A percentile compares a stretch with the other conserved stretches of the same genome.
Evolutionary conservation across 179 eudicot genomes (phyloP).

Genomic region (Spergularia azorica): DNA sequence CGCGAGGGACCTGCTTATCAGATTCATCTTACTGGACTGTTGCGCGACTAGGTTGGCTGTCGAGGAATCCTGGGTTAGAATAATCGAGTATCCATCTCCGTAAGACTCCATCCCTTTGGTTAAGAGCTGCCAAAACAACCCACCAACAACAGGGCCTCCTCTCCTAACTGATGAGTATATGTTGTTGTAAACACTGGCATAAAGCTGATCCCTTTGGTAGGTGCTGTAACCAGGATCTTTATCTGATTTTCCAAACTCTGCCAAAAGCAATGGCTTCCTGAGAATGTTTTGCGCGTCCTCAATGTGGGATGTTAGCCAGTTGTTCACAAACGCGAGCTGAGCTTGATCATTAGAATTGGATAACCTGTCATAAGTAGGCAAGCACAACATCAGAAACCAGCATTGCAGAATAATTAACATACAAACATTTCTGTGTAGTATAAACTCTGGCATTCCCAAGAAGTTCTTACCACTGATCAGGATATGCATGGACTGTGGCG

Average conservation of each 20-base stretch:
- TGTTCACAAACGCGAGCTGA: conserved; percentile 60
- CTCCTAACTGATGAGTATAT: conserved; percentile 66
- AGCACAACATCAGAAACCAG: background rate
- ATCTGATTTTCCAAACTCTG: conserved; percentile 83
- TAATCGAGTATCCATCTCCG: conserved; percentile 67
- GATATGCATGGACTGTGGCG: conserved; percentile 78
- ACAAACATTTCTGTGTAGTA: too few relatives aligned
- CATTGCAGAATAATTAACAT: too few relatives aligned
- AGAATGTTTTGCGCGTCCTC: conserved; percentile 52
- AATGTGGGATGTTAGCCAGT: conserved; percentile 75
- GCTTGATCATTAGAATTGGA: conserved; percentile 45
- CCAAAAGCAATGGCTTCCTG: conserved; percentile 63
- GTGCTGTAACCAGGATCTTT: conserved; percentile 64
- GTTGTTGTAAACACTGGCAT: conserved; percentile 47
- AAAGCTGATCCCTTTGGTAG: conserved; percentile 53
- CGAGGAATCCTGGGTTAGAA: conserved; percentile 54
- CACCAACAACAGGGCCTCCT: conserved; percentile 80
- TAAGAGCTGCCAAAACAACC: conserved; percentile 84
- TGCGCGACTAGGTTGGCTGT: conserved; percentile 62
- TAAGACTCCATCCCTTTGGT: conserved; percentile 62
- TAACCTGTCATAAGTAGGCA: conserved; percentile 45
- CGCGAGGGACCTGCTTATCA: conserved; percentile 52
- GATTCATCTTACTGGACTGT: conserved; percentile 58
- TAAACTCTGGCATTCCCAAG: background rate
- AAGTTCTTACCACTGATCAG: conserved; percentile 70